Evolutionary conservation across 208 protist species (phyloP).

Genomic region (Leishmania turanica): DNA sequence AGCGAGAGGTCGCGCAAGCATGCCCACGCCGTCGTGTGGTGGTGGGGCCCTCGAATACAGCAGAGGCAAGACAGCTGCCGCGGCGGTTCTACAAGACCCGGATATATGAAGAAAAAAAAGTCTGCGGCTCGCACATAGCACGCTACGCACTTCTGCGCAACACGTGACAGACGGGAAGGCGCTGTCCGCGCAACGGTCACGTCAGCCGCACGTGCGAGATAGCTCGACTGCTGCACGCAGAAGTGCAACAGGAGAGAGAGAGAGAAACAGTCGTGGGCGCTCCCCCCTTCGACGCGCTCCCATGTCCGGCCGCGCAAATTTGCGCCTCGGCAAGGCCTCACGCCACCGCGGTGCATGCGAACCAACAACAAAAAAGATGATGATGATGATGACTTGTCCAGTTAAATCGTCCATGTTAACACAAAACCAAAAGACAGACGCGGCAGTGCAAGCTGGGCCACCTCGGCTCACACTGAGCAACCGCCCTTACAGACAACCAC

Average conservation of each 20-base stretch:
- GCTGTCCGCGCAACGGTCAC: not conserved
- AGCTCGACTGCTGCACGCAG: not conserved
- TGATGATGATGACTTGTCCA: not conserved
- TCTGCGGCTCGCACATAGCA: not conserved
- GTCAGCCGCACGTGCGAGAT: not conserved
- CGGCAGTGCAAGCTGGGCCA: not conserved
- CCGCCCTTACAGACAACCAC: not conserved
- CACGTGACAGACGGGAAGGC: not conserved
- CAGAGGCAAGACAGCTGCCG: not conserved
- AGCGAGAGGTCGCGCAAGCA: not conserved
- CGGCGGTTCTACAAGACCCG: not conserved
- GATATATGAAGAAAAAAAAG: not conserved
- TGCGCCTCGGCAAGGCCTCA: no score
- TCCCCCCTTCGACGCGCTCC: not conserved
- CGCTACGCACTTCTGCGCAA: not conserved
- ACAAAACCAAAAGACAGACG: not conserved
- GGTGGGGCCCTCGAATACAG: not conserved
- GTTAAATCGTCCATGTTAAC: not conserved
- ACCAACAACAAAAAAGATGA: not conserved
- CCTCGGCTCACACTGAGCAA: not conserved
- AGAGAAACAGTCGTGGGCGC: not conserved
- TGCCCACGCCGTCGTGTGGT: not conserved
- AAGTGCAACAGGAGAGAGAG: not conserved
- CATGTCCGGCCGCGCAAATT: not conserved
- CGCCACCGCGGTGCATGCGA: not conserved